Base-by-base conservation (phyloP, 1,284 basidiomycete genomes). In the Puccinia brachypodii region DNA sequence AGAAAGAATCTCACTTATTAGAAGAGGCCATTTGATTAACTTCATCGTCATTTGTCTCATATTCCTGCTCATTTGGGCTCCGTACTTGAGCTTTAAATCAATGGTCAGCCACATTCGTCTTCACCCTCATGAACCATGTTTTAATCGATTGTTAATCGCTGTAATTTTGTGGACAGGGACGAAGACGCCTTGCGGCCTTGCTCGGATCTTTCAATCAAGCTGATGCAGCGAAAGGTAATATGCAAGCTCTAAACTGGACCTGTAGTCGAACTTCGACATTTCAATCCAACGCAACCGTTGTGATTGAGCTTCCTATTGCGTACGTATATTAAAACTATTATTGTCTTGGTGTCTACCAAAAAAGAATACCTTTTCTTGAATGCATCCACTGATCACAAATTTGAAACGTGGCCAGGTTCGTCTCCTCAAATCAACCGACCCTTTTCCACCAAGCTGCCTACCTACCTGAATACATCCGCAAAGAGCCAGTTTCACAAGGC, bases 381-480 rank as follows among this genome's bases (percentile, higher is more conserved):
- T n/a, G n/a, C n/a, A n/a, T 14, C 0, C 25, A 25, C 42, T 44
- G 38, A 56, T 71, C 28, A 19, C 42, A 42, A n/a, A 9, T 11
- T 71, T 33, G 25, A 28, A 79, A 53, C 11, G 33, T 22, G 25
- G 3, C 7, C 33, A 81, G 79, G 33, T 74, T 74, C 22, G n/a
- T 74, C 25, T 73, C 79, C 6, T 56, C 79, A 25, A 36, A 47
- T 33, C 69, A 81, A 56, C 79, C 79, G 11, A 81, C 40, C 3
- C 47, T 66, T n/a, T 81, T 81, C 28, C 69, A 71, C 6, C 68
- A 33, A 31, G 31, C 40, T 25, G 79, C 79, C 36, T 81, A 81
- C 56, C 47, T 81, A 42, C 79, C 79, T 50, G 38, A 71, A 13
- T 81, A 81, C 69, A 38, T 81, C 25, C 79, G 64, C 28, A 81